A percentile compares a stretch with the other conserved stretches of the same genome.
phyloP scores from a whole-genome alignment of 2,329 filamentous ascomycete species.

The Teratosphaeria zuluensis region DNA sequence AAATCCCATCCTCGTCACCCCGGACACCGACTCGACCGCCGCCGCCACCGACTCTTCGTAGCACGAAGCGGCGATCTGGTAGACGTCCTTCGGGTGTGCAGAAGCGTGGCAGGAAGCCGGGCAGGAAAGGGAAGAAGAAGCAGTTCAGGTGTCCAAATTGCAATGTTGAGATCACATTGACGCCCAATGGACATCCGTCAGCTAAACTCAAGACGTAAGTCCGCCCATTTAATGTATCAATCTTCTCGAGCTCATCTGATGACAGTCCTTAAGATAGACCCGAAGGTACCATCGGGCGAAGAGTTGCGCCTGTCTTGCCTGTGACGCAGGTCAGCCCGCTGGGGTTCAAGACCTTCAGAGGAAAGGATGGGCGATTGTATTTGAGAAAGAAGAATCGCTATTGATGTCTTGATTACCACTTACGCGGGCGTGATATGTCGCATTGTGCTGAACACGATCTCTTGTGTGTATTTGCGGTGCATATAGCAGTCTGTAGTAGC shows the following conservation, averaged over 20 bases:
- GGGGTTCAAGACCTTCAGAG: background rate
- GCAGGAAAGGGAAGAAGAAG: background rate
- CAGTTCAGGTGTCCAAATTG: slow-evolving; percentile 1
- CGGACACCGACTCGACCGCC: background rate
- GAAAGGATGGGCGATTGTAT: background rate
- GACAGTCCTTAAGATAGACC: background rate
- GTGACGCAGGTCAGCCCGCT: background rate
- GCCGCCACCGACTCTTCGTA: background rate
- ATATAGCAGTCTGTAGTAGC: no score
- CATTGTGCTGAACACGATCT: no score
- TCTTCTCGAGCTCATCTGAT: background rate
- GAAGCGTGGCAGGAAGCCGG: background rate
- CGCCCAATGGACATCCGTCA: slow-evolving; percentile 1
- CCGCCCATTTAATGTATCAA: background rate
- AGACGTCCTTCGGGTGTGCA: background rate
- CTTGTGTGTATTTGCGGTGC: no score
- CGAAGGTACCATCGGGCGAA: background rate
- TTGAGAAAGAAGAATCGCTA: slow-evolving; percentile 41
- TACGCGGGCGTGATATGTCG: no score
- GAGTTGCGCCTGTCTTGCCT: background rate
- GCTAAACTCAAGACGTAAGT: background rate
- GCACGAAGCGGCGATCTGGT: background rate
- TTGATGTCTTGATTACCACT: slow-evolving; percentile 24
- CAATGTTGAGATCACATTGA: background rate
- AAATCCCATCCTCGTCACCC: background rate